phyloP scores from a whole-genome alignment of 768 basidiomycete genomes.

The Naganishia vishniacii region DNA sequence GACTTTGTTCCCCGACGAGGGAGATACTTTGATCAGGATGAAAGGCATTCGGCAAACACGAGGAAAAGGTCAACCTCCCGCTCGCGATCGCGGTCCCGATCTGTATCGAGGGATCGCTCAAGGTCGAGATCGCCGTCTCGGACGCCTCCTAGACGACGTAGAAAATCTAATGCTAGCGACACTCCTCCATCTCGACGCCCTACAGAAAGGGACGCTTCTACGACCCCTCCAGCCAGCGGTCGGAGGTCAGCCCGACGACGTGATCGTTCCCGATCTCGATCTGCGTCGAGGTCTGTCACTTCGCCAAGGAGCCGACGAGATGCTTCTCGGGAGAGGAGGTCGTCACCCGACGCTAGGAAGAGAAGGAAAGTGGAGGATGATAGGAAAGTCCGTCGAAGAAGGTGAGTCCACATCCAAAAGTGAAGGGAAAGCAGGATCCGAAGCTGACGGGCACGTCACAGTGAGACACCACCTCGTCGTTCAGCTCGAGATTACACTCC shows the following conservation, averaged over 20 bases:
- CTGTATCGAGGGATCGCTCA: conserved; percentile 24
- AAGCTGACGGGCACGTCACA: too few species aligned
- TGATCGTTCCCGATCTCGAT: conserved; percentile 3
- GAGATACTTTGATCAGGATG: conserved; percentile 7
- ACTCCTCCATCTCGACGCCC: conserved; percentile 15
- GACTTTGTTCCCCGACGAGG: conserved; percentile 13
- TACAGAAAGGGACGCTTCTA: not conserved
- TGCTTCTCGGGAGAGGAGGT: not conserved
- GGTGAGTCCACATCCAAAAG: not conserved
- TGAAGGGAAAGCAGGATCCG: too few species aligned
- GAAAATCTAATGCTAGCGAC: not conserved
- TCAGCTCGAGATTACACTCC: conserved; percentile 6
- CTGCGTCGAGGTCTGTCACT: conserved; percentile 9
- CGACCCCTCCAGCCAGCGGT: conserved; percentile 9
- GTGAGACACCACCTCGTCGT: conserved; percentile 7
- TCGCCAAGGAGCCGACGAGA: conserved; percentile 12
- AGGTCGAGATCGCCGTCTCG: conserved; percentile 27
- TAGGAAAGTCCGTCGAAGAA: not conserved
- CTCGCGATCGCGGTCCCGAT: conserved; percentile 19
- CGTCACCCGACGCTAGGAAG: not conserved
- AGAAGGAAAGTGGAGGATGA: conserved; percentile 8
- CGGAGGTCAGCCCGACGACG: not conserved
- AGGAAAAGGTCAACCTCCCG: conserved; percentile 13
- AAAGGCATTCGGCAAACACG: not conserved
- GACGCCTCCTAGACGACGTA: conserved; percentile 17